phyloP scores from a whole-genome alignment of 164 flowering plant species.

The Houttuynia cordata region DNA sequence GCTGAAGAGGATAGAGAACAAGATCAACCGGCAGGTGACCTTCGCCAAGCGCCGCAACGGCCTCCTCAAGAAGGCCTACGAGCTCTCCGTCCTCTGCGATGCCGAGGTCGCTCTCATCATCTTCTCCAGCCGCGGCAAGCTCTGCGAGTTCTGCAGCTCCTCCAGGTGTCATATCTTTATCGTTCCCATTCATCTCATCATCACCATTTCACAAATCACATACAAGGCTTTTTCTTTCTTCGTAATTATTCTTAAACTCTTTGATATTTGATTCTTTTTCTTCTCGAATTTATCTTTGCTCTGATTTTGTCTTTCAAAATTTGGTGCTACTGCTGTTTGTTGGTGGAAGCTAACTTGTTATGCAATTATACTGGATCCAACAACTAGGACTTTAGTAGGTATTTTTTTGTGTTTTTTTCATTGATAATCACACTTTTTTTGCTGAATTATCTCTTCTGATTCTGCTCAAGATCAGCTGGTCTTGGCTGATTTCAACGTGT shows the following conservation, averaged over 20 bases:
- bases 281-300: too few relatives aligned
- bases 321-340: not conserved
- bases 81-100: conserved; percentile 10
- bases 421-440: not conserved
- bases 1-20: conserved; percentile 15
- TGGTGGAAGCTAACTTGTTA: not conserved
- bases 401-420: not conserved
- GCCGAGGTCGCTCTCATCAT: conserved; percentile 13
- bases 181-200: not conserved
- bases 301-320: not conserved
- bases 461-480: not conserved
- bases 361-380: not conserved
- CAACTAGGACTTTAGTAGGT: not conserved
- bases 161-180: conserved; percentile 1
- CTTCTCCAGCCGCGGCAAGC: conserved; percentile 13
- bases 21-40: conserved; percentile 10
- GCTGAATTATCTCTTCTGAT: too few relatives aligned
- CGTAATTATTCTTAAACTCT: too few relatives aligned
- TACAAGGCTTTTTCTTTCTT: too few relatives aligned
- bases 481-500: not conserved
- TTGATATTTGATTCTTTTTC: too few relatives aligned
- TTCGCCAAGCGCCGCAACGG: conserved; percentile 7
- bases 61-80: conserved; percentile 9
- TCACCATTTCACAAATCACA: not conserved
- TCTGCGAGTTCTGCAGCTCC: conserved; percentile 10